Percentiles rank a stretch among this genome's conserved stretches.
phyloP scores from a whole-genome alignment of 768 basidiomycete species.

The Mycena amicta region DNA sequence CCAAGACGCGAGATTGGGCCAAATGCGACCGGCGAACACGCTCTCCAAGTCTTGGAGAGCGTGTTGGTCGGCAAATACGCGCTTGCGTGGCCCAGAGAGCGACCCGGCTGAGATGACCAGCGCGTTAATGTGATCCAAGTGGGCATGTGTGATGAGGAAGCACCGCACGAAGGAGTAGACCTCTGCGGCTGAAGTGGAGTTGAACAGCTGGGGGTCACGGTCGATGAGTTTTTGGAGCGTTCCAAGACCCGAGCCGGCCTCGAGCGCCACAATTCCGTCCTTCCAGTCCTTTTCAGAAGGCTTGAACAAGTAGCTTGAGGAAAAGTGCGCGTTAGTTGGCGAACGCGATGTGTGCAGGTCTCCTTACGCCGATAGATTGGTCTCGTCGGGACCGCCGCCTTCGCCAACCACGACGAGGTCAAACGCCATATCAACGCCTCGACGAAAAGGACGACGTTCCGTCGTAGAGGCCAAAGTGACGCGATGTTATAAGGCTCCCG shows the following conservation, averaged over 20 bases:
- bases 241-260: constrained; percentile 91
- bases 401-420: constrained; percentile 77
- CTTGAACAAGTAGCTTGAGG: constrained; percentile 84
- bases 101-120: constrained; percentile 86
- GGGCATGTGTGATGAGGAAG: constrained; percentile 86
- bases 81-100: constrained; percentile 59
- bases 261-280: constrained; percentile 81
- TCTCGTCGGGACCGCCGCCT: constrained; percentile 90
- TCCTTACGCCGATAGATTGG: constrained; percentile 82
- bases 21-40: constrained; percentile 76
- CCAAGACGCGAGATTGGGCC: constrained; percentile 85
- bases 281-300: constrained; percentile 66
- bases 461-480: neutral
- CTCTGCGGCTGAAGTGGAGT: neutral
- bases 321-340: constrained; percentile 15
- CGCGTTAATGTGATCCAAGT: constrained; percentile 87
- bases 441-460: neutral
- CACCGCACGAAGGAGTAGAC: constrained; percentile 49
- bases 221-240: constrained; percentile 66
- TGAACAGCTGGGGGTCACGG: constrained; percentile 28
- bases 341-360: constrained; percentile 12
- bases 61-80: constrained; percentile 60
- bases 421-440: constrained; percentile 47
- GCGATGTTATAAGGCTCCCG: neutral
- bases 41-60: constrained; percentile 70